phyloP scores from a whole-genome alignment of 2,329 filamentous ascomycete species.

The Pseudogymnoascus destructans region DNA sequence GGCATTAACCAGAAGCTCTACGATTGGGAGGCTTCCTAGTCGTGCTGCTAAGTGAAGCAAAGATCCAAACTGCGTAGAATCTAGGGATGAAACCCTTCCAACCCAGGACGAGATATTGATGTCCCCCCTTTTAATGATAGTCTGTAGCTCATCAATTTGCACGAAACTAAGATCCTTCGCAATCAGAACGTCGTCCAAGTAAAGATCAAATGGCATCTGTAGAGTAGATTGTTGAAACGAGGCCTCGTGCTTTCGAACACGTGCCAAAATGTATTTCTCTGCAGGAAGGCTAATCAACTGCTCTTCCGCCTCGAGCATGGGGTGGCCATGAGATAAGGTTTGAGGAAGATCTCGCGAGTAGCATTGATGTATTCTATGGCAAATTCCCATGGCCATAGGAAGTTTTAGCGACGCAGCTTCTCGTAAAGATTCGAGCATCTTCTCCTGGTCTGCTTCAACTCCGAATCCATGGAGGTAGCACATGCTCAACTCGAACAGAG shows the following conservation, averaged over 20 bases:
- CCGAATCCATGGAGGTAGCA: neutral
- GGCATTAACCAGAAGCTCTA: neutral
- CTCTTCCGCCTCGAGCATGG: neutral
- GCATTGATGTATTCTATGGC: neutral
- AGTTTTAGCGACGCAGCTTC: neutral
- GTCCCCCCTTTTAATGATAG: neutral
- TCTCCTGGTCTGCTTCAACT: neutral
- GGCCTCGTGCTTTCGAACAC: neutral
- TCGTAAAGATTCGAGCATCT: neutral
- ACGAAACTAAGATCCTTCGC: neutral
- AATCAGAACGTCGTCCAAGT: neutral
- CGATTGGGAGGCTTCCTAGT: neutral
- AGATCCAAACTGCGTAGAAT: neutral
- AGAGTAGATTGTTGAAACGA: neutral
- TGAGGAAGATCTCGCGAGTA: neutral
- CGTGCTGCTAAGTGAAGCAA: neutral
- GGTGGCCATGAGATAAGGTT: neutral
- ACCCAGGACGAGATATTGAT: neutral
- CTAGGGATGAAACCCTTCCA: neutral
- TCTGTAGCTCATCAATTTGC: neutral
- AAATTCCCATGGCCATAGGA: neutral
- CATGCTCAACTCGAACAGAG: conserved; percentile 1
- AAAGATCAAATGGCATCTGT: neutral
- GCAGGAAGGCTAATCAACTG: neutral
- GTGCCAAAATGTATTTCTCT: neutral